Percentiles rank a stretch among this genome's conserved stretches.
Conservation (phyloP, 371 early-diverging fungal genomes). For the Mycotypha africana region DNA sequence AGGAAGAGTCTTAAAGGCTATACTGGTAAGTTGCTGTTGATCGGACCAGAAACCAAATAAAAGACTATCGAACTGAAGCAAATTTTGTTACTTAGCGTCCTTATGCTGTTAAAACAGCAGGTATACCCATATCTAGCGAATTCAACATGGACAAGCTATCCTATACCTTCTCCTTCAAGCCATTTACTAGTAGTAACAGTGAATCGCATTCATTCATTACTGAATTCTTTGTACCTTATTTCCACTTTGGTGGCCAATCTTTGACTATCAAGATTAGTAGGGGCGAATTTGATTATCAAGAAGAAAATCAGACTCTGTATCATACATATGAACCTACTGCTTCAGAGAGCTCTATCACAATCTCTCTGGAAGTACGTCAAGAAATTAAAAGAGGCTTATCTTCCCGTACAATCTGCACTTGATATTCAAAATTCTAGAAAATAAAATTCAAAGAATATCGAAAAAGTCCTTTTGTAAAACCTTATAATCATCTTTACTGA, state of each 20-base stretch:
- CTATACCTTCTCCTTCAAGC: constrained; percentile 54
- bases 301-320: constrained; percentile 60
- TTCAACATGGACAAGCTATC: constrained; percentile 55
- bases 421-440: no score
- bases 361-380: no score
- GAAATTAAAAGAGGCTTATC: no score
- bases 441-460: no score
- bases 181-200: constrained; percentile 6
- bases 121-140: constrained; percentile 53
- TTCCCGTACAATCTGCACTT: no score
- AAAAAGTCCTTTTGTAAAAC: no score
- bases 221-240: constrained; percentile 69
- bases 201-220: constrained; percentile 27
- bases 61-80: no score
- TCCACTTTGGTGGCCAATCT: constrained; percentile 53
- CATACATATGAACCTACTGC: constrained; percentile 28
- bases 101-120: constrained; percentile 76
- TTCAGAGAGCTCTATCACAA: no score
- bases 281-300: constrained; percentile 65
- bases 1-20: constrained; percentile 77
- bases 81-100: constrained; percentile 53
- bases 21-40: constrained; percentile 57
- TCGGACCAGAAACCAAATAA: no score
- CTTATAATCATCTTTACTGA: no score
- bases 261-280: constrained; percentile 52